phyloP scores from a whole-genome alignment of 2,329 filamentous ascomycete genomes.

The Aspergillus felis region DNA sequence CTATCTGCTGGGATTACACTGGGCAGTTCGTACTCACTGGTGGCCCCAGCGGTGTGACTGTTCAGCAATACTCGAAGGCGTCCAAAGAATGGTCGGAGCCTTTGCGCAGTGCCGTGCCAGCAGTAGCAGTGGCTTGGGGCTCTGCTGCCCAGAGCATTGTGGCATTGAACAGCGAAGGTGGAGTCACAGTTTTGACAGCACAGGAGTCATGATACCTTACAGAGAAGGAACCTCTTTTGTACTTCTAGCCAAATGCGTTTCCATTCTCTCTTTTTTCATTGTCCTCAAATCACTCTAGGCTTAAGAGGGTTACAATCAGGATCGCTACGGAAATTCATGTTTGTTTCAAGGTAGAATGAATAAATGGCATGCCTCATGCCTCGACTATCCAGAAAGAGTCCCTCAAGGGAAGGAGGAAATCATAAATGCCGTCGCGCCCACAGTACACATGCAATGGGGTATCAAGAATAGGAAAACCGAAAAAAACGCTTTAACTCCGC shows the following conservation, averaged over 20 bases:
- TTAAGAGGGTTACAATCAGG: not conserved
- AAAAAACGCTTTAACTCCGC: constrained; percentile 11
- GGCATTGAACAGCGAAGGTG: constrained; percentile 69
- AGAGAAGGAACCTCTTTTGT: constrained; percentile 12
- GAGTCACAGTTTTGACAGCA: constrained; percentile 64
- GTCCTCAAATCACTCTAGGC: not conserved
- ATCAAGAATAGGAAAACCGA: constrained; percentile 8
- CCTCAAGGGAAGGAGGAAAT: not conserved
- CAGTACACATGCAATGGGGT: constrained; percentile 5
- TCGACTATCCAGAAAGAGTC: not conserved
- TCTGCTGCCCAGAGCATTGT: constrained; percentile 69
- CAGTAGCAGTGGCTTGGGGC: constrained; percentile 74
- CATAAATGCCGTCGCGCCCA: constrained; percentile 1
- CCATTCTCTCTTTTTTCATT: not conserved
- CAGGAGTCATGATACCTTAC: constrained; percentile 44
- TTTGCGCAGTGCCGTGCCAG: constrained; percentile 69
- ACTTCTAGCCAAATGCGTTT: constrained; percentile 19
- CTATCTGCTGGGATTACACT: constrained; percentile 86
- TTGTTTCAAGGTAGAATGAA: not conserved
- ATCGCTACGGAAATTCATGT: not conserved
- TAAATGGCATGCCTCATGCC: not conserved
- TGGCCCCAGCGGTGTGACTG: constrained; percentile 73
- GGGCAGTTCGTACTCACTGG: constrained; percentile 86
- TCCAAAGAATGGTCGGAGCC: constrained; percentile 87
- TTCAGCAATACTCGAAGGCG: constrained; percentile 85